Evolutionary conservation across 148 eudicot species (phyloP), one percentile per base, ranked within the genome.

Genomic region (Arctostaphylos glauca): DNA sequence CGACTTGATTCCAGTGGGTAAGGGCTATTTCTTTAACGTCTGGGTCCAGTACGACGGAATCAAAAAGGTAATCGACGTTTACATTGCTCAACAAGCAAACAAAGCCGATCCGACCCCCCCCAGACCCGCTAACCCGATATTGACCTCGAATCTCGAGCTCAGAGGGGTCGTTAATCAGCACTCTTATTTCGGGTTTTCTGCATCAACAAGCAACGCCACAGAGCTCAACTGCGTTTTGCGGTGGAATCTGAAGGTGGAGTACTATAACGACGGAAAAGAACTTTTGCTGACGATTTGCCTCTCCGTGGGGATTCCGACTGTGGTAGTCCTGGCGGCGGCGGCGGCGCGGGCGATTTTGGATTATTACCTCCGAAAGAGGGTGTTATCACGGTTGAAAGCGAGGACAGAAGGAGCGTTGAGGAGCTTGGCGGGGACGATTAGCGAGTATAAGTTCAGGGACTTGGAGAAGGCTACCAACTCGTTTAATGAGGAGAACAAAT

Each of bases 111-210:
- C 81, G 0, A 81, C 86, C 3, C 88, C 86, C 13, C 81, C 55
- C 19, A 86, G 81, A 84, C 98, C 98, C 0, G 92, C 10, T 94
- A 89, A 9, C 78, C 84, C 0, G 74, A 76, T 23, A 76, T 94
- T 8, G 90, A 94, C 79, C 86, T 96, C 15, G 9, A 59, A 59
- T 59, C 9, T 59, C 3, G 66, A 59, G 6, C 25, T 59, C 25
- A 87, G 84, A 59, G 9, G 19, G 2, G 82, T 86, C 6, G 94
- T 96, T 0, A 72, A 80, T 9, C 86, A 84, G 83, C 5, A 78
- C 10, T 92, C 96, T 0, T 96, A 94, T 59, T 92, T 96, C 80
- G 98, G 98, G 16, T 96, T 96, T 71, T 87, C 98, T 0, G 98
- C 93, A 0, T 88, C 98, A 0, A 96, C 98, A 0, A 95, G 98